phyloP scores from a whole-genome alignment of 352 stramenopile genomes.

The Phytophthora cryptogea region DNA sequence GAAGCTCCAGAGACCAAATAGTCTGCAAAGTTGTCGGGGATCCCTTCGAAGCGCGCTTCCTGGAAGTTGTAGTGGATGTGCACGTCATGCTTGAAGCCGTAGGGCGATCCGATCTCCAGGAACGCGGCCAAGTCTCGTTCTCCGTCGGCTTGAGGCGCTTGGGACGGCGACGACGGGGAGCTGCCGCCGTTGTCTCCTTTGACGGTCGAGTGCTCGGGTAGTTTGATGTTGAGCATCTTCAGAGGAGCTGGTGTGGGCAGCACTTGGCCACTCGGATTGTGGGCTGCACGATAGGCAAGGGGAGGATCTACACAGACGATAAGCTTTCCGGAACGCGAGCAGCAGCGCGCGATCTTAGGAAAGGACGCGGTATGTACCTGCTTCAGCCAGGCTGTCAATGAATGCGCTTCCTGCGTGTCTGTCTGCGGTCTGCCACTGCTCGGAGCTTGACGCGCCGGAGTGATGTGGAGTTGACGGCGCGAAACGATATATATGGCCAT shows the following conservation, averaged over 20 bases:
- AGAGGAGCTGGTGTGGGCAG: background rate
- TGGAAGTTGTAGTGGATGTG: constrained; percentile 90
- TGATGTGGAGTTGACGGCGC: constrained; percentile 22
- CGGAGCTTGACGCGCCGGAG: background rate
- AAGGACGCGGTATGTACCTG: constrained; percentile 25
- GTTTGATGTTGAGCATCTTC: constrained; percentile 51
- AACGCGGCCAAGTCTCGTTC: constrained; percentile 40
- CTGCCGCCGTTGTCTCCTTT: constrained; percentile 29
- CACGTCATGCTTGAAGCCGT: constrained; percentile 80
- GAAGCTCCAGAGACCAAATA: constrained; percentile 44
- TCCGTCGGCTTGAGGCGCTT: constrained; percentile 18
- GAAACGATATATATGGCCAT: constrained; percentile 26
- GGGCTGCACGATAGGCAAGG: background rate
- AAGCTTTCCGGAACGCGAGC: constrained; percentile 32
- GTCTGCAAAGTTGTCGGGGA: constrained; percentile 83
- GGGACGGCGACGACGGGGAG: constrained; percentile 39
- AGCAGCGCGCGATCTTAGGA: constrained; percentile 21
- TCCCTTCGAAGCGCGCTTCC: constrained; percentile 84
- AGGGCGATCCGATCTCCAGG: constrained; percentile 76
- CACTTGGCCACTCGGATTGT: constrained; percentile 33
- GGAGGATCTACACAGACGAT: constrained; percentile 7
- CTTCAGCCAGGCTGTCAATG: background rate
- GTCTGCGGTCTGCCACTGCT: background rate
- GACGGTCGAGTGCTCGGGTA: constrained; percentile 35
- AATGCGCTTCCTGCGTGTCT: background rate